A percentile compares a stretch with the other conserved stretches of the same genome.
Evolutionary conservation across 1,284 basidiomycete genomes (phyloP).

Genomic region (Entoloma clypeatum): DNA sequence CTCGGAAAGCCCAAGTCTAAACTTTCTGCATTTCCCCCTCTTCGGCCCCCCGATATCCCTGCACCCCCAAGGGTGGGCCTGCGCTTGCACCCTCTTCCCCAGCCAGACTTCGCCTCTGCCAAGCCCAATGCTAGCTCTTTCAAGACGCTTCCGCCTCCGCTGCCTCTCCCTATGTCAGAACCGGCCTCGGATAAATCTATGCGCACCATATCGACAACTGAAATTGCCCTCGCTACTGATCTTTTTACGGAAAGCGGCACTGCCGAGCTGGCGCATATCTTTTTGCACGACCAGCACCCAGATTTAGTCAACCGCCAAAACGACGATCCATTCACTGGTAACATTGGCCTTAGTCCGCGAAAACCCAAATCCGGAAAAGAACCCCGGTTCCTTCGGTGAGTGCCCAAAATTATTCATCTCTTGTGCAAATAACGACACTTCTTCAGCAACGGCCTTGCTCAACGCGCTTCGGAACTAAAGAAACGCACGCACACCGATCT

Average conservation of each 20-base stretch:
- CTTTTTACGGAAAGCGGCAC: conserved; percentile 35
- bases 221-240: conserved; percentile 39
- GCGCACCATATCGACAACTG: conserved; percentile 38
- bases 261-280: conserved; percentile 39
- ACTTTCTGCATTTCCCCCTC: conserved; percentile 4
- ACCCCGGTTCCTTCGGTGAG: conserved; percentile 20
- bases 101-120: not conserved
- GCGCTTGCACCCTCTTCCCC: conserved; percentile 9
- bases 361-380: conserved; percentile 32
- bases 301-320: conserved; percentile 23
- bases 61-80: conserved; percentile 8
- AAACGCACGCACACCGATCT: conserved; percentile 33
- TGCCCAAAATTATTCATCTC: not conserved
- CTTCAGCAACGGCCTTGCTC: conserved; percentile 40
- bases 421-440: not conserved
- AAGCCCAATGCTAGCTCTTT: conserved; percentile 10
- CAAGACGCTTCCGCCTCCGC: conserved; percentile 16
- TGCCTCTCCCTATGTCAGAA: conserved; percentile 14
- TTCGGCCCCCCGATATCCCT: conserved; percentile 8
- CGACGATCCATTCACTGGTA: conserved; percentile 22
- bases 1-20: no score
- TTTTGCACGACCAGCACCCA: conserved; percentile 33
- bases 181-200: conserved; percentile 17
- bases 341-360: conserved; percentile 37
- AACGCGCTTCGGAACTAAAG: conserved; percentile 33